Evolutionary conservation across 23 red algal genomes (phyloP).

Genomic region (Gracilaria vermiculophylla): DNA sequence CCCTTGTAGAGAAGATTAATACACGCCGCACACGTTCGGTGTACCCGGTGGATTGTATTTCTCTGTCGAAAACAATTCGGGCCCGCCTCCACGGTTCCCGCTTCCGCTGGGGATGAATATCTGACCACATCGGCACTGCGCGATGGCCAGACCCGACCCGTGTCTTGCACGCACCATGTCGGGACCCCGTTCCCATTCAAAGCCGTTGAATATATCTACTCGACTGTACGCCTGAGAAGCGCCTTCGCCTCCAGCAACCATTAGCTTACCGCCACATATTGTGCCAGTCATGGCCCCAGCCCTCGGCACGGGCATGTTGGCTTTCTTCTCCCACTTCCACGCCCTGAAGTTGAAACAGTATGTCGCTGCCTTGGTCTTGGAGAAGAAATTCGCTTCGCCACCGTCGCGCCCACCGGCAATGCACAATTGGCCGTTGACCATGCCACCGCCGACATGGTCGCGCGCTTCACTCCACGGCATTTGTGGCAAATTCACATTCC

Average conservation of each 20-base stretch:
- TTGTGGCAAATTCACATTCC: not conserved
- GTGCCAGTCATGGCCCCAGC: slow-evolving; percentile 48
- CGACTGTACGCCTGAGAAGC: slow-evolving; percentile 22
- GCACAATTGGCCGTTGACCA: slow-evolving; percentile 48
- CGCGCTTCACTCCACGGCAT: slow-evolving; percentile 17
- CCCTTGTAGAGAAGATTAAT: not conserved
- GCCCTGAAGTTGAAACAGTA: slow-evolving; percentile 54
- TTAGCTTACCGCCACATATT: slow-evolving; percentile 21
- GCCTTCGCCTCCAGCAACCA: slow-evolving; percentile 72
- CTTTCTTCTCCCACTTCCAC: slow-evolving; percentile 52
- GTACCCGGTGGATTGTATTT: slow-evolving; percentile 32
- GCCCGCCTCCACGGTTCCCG: slow-evolving; percentile 38
- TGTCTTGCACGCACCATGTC: slow-evolving; percentile 20
- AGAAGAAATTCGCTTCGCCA: slow-evolving; percentile 43
- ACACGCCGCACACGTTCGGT: slow-evolving; percentile 13
- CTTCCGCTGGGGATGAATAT: slow-evolving; percentile 66
- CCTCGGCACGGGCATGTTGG: slow-evolving; percentile 37
- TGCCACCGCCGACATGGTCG: slow-evolving; percentile 55
- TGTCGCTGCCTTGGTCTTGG: slow-evolving; percentile 18
- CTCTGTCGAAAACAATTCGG: slow-evolving; percentile 61
- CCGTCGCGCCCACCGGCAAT: slow-evolving; percentile 71
- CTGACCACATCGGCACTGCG: slow-evolving; percentile 42
- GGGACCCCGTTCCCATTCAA: not conserved
- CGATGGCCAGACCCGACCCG: slow-evolving; percentile 49
- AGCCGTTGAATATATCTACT: slow-evolving; percentile 40